Evolutionary conservation across 2,329 filamentous ascomycete genomes (phyloP), one percentile per base, ranked within the genome.

Genomic region (Monilinia laxa): DNA sequence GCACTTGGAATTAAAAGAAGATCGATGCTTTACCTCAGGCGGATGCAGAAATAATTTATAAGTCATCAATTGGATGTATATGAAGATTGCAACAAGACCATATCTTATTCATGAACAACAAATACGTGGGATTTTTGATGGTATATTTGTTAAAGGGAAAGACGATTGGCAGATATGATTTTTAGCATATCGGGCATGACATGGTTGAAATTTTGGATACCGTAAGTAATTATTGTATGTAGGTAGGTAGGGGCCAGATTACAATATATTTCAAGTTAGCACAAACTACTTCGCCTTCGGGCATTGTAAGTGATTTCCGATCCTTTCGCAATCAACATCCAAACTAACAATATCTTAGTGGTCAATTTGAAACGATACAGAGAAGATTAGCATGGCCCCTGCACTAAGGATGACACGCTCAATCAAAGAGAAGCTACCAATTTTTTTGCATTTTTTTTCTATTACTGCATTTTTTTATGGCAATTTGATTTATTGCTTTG

Each of bases 351-450:
- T 23, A n/a, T 25, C 7, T 40, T 40, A 68, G 55, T 62, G 58
- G 54, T 86, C 83, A 86, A 84, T 83, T 86, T 85, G 83, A 84
- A 85, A 85, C 83, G 83, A 86, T 86, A 75, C 74, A 88, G 85
- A 89, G 86, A 89, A 89, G 85, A 89, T 89, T 90, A 90, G 89
- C 88, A 90, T 90, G 88, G 88, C 88, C 88, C 85, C 85, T 88
- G 85, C 84, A 87, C 91, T 93, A 94, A 94, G 91, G 91, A 93
- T 94, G 75, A 74, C 87, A 86, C 64, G 78, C 78, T 67, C 69
- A 72, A 72, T 72, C 69, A 71, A 71, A 72, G 70, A 72, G 71
- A 72, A 71, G 70, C 71, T 72, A 72, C 70, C 71, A 72, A 71
- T 72, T 72, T 72, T 72, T 72, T 72, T 68, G 42, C n/a, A 14